phyloP scores from a whole-genome alignment of 1,139 yeast genomes.

The Magnusiomyces paraingens region DNA sequence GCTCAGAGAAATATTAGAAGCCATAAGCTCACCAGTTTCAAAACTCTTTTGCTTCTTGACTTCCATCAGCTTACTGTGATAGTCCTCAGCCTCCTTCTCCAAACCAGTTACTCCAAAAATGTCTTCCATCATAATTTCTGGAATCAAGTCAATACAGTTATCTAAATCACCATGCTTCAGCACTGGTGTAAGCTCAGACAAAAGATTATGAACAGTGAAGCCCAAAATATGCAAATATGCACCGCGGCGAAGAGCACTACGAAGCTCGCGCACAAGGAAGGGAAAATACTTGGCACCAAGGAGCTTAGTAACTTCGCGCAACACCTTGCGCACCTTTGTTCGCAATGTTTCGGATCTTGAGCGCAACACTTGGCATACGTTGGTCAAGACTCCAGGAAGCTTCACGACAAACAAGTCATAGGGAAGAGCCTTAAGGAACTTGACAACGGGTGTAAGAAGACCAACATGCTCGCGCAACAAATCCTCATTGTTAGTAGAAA shows the following conservation, averaged over 20 bases:
- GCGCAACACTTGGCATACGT: constrained; percentile 80
- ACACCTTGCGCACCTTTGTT: constrained; percentile 74
- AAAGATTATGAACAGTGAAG: constrained; percentile 70
- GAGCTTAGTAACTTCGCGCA: constrained; percentile 55
- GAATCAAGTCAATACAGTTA: constrained; percentile 54
- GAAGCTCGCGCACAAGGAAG: constrained; percentile 72
- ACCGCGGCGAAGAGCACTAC: constrained; percentile 75
- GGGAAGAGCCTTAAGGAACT: constrained; percentile 58
- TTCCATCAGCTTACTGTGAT: constrained; percentile 80
- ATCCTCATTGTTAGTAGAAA: constrained; percentile 54
- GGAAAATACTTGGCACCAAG: constrained; percentile 71
- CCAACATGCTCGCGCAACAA: constrained; percentile 72
- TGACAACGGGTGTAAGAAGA: constrained; percentile 74
- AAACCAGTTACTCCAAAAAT: constrained; percentile 88
- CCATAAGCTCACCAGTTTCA: constrained; percentile 76
- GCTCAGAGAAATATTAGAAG: constrained; percentile 56
- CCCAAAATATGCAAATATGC: constrained; percentile 93
- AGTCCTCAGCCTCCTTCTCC: constrained; percentile 93
- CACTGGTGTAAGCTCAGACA: constrained; percentile 45
- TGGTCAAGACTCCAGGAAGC: constrained; percentile 77
- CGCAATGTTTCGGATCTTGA: constrained; percentile 83
- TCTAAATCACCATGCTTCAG: constrained; percentile 71
- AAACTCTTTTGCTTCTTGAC: constrained; percentile 83
- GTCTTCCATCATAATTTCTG: constrained; percentile 83
- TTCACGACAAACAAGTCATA: constrained; percentile 49